Evolutionary conservation across 495 filamentous ascomycete genomes (phyloP), one percentile per base, ranked within the genome.

Genomic region (Aspergillus carlsbadensis): DNA sequence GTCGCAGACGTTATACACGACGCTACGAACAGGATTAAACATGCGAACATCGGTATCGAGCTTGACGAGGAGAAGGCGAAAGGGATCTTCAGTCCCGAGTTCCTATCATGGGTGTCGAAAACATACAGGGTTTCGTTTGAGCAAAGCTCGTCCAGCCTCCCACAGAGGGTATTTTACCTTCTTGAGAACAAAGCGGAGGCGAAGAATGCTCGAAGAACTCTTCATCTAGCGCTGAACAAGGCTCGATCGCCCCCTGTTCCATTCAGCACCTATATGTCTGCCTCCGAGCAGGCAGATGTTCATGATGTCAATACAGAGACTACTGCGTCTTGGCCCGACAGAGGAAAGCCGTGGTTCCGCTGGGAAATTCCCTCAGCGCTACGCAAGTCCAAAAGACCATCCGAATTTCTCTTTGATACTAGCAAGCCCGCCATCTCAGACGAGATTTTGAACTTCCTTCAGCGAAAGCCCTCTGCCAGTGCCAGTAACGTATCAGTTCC

Each of bases 1-100:
- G 68, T 78, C 13, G 44, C 62, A 1, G 77, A 78, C 46, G 67
- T 79, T 26, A 64, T 81, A 42, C 42, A 64, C n/a, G 69, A 76
- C 39, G 64, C 68, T n/a, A 61, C 64, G 2, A 49, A 63, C 11
- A 65, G 70, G 49, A 75, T 79, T 51, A 67, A 61, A 13, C 50
- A 68, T 26, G 61, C 70, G 36, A 55, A 64, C 11, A 21, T 74
- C 18, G 59, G 54, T 48, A 48, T 75, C 56, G 5, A 46, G 46
- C n/a, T 15, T 34, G 10, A 54, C 22, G 39, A 20, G 54, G 57
- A 59, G 39, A 48, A 35, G 15, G 56, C 52, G 8, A 54, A 20
- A 33, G 57, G 62, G 10, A 13, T 59, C 7, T 58, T 68, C 31
- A 69, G 29, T 0, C 13, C 56, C 0, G 55, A 62, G 1, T 72